phyloP scores from a whole-genome alignment of 371 early-diverging fungal species.

The Umbelopsis sp. region DNA sequence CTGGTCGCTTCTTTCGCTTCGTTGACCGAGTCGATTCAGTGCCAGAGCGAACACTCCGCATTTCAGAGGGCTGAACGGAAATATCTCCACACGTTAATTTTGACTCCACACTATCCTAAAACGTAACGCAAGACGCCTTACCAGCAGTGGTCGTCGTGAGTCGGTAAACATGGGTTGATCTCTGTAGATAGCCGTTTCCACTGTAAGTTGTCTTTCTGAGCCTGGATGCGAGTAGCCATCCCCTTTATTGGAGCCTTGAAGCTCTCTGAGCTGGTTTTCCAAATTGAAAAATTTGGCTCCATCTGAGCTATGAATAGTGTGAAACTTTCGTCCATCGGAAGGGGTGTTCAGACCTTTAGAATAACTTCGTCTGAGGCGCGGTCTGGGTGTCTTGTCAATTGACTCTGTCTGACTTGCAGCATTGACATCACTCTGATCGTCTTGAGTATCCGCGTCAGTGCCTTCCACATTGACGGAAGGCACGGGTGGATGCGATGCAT shows the following conservation, averaged over 20 bases:
- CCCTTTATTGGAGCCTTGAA: conserved; percentile 20
- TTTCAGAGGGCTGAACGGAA: conserved; percentile 4
- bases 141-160: conserved; percentile 14
- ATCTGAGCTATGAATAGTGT: conserved; percentile 41
- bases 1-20: conserved; percentile 24
- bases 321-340: conserved; percentile 34
- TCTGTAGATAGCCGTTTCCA: conserved; percentile 32
- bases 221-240: not conserved
- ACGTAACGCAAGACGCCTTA: not conserved
- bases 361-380: conserved; percentile 7
- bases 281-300: conserved; percentile 38
- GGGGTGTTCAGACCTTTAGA: conserved; percentile 2
- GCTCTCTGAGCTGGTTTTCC: conserved; percentile 25
- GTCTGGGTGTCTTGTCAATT: not conserved
- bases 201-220: conserved; percentile 27
- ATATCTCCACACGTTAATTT: not conserved
- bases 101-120: not conserved
- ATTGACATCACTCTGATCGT: conserved; percentile 16
- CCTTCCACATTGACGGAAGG: not conserved
- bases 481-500: not conserved
- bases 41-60: conserved; percentile 21
- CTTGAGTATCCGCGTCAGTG: conserved; percentile 8
- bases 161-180: conserved; percentile 22
- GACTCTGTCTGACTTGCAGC: conserved; percentile 4
- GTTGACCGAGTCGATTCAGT: conserved; percentile 24